Base-by-base conservation (phyloP, 2,329 filamentous ascomycete species). In the Pseudogymnoascus sp. region DNA sequence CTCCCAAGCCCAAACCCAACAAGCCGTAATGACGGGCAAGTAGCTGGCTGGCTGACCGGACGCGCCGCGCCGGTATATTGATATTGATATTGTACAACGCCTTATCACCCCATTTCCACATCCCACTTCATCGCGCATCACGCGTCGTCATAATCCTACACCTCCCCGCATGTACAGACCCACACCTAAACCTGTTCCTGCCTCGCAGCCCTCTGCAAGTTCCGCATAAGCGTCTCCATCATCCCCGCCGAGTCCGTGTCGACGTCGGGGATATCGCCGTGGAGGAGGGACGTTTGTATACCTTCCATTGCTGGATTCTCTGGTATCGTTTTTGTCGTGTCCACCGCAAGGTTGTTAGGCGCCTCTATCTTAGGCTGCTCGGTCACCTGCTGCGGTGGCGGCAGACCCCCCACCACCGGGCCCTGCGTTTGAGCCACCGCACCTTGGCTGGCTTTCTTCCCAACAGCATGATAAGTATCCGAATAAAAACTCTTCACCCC, bases 171-270 rank as follows among this genome's bases (percentile, higher is more conserved):
- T 52, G n/a, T 52, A 52, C 45, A 52, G 25, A 31, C 25, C 9
- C 10, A 10, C 33, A 18, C 18, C 12, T 52, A 52, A 15, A 52
- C 45, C 45, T 52, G 45, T 52, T 27, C 45, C 25, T 52, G 45
- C 45, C 45, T 9, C 4, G 45, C 45, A 7, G 45, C 45, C 45
- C 45, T 29, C 45, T 52, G 45, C n/a, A 52, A n/a, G 45, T 52
- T 52, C 27, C 45, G 45, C 45, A 52, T 52, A 15, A 52, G 45
- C 45, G 45, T 52, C 45, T 52, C 45, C 45, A 52, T 52, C 45
- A 52, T 52, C 45, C 45, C 45, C 13, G 45, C 45, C 8, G 45
- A 52, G 18, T 52, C 45, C 6, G 45, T 52, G 45, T 52, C 45
- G 8, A 52, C n/a, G 4, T 52, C 45, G 0, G 45, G 27, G 8